Percentiles rank a stretch among this genome's conserved stretches.
phyloP scores from a whole-genome alignment of 2,329 filamentous ascomycete genomes.

The Fusarium sp. region DNA sequence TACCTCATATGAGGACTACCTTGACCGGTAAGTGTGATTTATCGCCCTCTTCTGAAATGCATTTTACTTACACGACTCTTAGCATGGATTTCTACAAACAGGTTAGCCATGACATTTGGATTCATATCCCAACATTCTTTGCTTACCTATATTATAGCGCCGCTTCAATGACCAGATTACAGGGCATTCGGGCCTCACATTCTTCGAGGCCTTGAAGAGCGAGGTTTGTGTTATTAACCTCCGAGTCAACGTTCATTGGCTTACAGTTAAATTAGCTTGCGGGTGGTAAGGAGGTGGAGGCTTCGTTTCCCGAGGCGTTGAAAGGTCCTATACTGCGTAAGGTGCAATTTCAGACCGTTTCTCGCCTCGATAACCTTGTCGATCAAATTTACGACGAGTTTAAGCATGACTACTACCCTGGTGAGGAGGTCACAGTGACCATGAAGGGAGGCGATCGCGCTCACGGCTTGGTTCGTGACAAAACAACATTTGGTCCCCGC shows the following conservation, averaged over 20 bases:
- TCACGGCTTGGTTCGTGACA: slow-evolving; percentile 85
- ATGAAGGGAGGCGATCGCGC: slow-evolving; percentile 77
- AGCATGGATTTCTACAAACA: slow-evolving; percentile 96
- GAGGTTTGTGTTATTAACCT: slow-evolving; percentile 74
- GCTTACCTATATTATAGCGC: slow-evolving; percentile 66
- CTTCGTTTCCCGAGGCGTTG: slow-evolving; percentile 89
- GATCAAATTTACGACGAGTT: slow-evolving; percentile 82
- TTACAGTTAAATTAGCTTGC: slow-evolving; percentile 67
- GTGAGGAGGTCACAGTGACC: slow-evolving; percentile 84
- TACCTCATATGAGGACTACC: slow-evolving; percentile 87
- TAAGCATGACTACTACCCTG: slow-evolving; percentile 91
- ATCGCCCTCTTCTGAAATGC: not conserved
- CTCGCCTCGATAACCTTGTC: slow-evolving; percentile 86
- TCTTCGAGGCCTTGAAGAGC: slow-evolving; percentile 92
- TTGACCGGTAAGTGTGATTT: slow-evolving; percentile 76
- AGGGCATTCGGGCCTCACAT: slow-evolving; percentile 90
- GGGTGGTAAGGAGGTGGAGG: slow-evolving; percentile 90
- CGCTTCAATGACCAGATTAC: slow-evolving; percentile 97
- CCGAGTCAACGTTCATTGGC: slow-evolving; percentile 3
- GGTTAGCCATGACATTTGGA: slow-evolving; percentile 63
- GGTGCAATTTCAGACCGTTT: slow-evolving; percentile 92
- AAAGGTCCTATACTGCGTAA: slow-evolving; percentile 91
- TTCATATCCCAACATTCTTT: slow-evolving; percentile 7
- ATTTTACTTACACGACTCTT: slow-evolving; percentile 32
- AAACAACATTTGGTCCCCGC: slow-evolving; percentile 78